phyloP scores from a whole-genome alignment of 129 eudicot species.

The Centrapalus pauciflorus region DNA sequence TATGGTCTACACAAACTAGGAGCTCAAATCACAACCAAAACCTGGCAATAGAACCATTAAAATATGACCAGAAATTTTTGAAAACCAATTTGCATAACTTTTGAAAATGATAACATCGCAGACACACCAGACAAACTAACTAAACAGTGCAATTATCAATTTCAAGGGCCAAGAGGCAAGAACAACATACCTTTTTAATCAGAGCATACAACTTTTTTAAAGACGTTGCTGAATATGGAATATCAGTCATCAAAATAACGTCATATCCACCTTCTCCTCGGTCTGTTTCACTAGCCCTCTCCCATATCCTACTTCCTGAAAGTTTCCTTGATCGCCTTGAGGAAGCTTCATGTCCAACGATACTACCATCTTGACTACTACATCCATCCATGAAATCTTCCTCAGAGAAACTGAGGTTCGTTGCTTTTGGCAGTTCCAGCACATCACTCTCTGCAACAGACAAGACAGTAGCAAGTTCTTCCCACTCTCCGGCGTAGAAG shows the following conservation, averaged over 20 bases:
- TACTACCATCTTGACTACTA: conserved; percentile 77
- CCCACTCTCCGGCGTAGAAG: conserved; percentile 86
- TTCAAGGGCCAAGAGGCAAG: background rate
- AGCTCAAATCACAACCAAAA: background rate
- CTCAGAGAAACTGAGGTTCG: conserved; percentile 59
- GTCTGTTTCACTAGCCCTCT: conserved; percentile 56
- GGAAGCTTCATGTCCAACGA: conserved; percentile 44
- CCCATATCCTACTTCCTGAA: conserved; percentile 79
- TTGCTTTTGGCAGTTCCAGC: conserved; percentile 48
- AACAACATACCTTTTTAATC: conserved; percentile 49
- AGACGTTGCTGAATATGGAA: conserved; percentile 55
- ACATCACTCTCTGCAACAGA: conserved; percentile 44
- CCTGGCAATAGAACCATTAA: background rate
- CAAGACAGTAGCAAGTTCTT: conserved; percentile 56
- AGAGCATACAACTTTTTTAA: conserved; percentile 61
- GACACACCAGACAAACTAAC: background rate
- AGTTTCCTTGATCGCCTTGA: conserved; percentile 61
- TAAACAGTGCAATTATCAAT: background rate
- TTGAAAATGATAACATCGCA: background rate
- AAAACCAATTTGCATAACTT: background rate
- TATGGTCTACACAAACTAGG: background rate
- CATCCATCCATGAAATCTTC: conserved; percentile 67
- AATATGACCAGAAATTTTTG: background rate
- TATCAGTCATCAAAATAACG: conserved; percentile 68
- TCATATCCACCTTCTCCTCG: conserved; percentile 63